These are phyloP conservation scores for Primulina tabacum DNA, from an alignment of 257 asterid species.

Conservation along the genomic window DNA sequence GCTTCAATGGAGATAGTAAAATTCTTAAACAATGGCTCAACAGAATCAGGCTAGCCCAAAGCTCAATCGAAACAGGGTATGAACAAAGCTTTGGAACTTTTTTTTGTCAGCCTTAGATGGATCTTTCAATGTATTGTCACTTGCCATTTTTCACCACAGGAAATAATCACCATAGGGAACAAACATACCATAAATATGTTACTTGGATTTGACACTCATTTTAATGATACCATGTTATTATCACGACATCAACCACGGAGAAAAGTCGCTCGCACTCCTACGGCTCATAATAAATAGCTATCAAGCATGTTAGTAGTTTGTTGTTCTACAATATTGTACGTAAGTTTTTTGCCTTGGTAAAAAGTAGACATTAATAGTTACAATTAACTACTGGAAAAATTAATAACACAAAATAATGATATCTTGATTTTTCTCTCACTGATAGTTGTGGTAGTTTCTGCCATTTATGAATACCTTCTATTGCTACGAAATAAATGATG, in stretches of 20 bases:
- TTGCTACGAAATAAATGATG: constrained; percentile 6
- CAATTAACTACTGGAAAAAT: no score
- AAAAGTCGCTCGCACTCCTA: not conserved
- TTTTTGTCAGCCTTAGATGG: not conserved
- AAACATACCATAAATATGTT: not conserved
- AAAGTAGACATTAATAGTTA: not conserved
- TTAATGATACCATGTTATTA: no score
- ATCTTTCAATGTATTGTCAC: not conserved
- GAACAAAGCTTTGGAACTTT: not conserved
- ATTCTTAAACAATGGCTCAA: no score
- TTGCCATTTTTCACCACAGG: not conserved
- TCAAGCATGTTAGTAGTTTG: not conserved
- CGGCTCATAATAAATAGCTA: constrained; percentile 12
- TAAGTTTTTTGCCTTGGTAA: not conserved
- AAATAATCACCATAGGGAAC: not conserved
- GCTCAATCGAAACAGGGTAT: not conserved
- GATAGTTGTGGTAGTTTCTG: not conserved
- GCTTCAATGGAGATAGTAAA: no score
- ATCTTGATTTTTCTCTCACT: not conserved
- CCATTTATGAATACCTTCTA: constrained; percentile 4
- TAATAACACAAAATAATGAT: not conserved
- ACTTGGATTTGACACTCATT: not conserved
- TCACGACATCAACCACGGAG: not conserved
- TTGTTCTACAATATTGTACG: not conserved
- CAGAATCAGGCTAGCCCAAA: no score